These are phyloP conservation scores for Teratosphaeria gauchensis DNA, from an alignment of 2,329 filamentous ascomycete species.

Conservation along the genomic window DNA sequence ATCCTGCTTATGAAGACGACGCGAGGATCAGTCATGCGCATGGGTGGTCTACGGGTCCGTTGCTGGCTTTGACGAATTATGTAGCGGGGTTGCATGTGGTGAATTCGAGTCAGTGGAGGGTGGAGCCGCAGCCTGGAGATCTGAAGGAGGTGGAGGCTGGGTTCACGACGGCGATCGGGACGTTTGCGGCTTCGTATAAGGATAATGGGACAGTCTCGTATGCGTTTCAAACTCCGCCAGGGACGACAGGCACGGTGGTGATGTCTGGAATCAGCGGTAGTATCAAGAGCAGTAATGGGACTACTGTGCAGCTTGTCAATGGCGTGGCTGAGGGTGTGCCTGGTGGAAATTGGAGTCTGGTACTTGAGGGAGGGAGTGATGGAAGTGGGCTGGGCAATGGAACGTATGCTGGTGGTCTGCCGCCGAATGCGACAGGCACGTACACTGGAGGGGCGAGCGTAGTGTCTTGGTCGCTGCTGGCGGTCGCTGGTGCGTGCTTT, in stretches of 20 bases:
- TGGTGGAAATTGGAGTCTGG: slow-evolving; percentile 20
- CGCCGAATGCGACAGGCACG: not conserved
- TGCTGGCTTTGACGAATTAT: slow-evolving; percentile 35
- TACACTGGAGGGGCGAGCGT: not conserved
- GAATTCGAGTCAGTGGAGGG: slow-evolving; percentile 32
- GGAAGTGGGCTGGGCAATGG: slow-evolving; percentile 2
- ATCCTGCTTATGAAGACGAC: slow-evolving; percentile 41
- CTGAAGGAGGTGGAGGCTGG: slow-evolving; percentile 35
- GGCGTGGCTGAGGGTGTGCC: slow-evolving; percentile 13
- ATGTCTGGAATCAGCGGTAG: slow-evolving; percentile 31
- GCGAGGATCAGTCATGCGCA: slow-evolving; percentile 41
- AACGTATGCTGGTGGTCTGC: not conserved
- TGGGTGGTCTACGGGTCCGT: slow-evolving; percentile 43
- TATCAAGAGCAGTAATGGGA: slow-evolving; percentile 28
- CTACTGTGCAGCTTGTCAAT: slow-evolving; percentile 13
- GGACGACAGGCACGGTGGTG: slow-evolving; percentile 23
- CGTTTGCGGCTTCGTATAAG: slow-evolving; percentile 23
- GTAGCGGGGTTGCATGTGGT: slow-evolving; percentile 36
- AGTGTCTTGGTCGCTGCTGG: not conserved
- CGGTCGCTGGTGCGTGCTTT: not conserved
- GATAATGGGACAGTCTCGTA: slow-evolving; percentile 9
- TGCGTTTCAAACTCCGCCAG: slow-evolving; percentile 20
- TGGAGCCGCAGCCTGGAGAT: slow-evolving; percentile 38
- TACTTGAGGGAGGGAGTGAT: slow-evolving; percentile 4
- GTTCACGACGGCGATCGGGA: slow-evolving; percentile 37